phyloP scores from a whole-genome alignment of 306 rosid species.

The Dryas alaskensis region DNA sequence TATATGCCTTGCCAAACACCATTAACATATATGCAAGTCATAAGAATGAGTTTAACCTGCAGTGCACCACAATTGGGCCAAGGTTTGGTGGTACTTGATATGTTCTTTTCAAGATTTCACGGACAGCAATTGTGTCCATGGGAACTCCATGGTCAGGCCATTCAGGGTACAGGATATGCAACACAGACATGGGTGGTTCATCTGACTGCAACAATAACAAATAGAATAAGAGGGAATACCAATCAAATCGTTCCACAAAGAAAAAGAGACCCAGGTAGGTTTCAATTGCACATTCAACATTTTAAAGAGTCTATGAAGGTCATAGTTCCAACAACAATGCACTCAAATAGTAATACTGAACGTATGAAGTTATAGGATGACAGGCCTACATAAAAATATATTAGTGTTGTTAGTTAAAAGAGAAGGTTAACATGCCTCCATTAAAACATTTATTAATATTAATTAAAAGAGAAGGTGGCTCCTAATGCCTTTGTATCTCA shows the following conservation, averaged over 20 bases:
- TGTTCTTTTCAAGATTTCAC: conserved; percentile 67
- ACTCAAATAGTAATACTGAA: neutral
- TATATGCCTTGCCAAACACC: neutral
- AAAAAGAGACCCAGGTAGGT: conserved; percentile 11
- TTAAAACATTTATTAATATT: too few species aligned
- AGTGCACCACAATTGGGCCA: conserved; percentile 91
- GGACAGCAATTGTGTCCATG: conserved; percentile 58
- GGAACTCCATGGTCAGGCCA: conserved; percentile 99
- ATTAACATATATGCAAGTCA: conserved; percentile 5
- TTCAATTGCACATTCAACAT: neutral
- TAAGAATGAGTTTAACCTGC: conserved; percentile 63
- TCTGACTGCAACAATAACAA: conserved; percentile 51
- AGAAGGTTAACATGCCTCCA: too few species aligned
- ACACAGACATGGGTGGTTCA: conserved; percentile 57
- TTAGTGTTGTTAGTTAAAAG: too few species aligned
- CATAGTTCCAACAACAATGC: neutral
- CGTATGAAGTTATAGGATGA: too few species aligned
- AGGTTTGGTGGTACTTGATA: conserved; percentile 55
- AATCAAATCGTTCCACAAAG: conserved; percentile 2
- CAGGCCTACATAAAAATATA: neutral
- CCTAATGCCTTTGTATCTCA: neutral
- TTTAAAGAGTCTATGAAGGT: neutral
- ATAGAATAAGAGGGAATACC: conserved; percentile 18
- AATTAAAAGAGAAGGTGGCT: neutral
- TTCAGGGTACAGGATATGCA: conserved; percentile 88